phyloP scores from a whole-genome alignment of 164 flowering plant species.

The Stephania cephalantha region DNA sequence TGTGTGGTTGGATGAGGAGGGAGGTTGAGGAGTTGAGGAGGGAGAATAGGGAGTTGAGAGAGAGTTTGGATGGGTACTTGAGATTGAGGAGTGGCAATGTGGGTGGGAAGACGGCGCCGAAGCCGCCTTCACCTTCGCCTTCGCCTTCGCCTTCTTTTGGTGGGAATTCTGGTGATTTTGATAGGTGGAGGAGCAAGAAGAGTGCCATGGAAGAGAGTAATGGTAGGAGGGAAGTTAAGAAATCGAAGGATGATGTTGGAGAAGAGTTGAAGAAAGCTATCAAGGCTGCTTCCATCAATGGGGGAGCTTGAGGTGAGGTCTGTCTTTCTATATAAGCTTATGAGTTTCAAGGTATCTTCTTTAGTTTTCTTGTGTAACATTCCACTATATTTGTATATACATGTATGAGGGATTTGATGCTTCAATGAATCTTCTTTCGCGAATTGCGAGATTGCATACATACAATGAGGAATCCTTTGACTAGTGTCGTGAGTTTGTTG shows the following conservation, averaged over 20 bases:
- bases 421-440: not conserved
- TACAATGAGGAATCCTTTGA: not conserved
- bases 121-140: too few species aligned
- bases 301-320: conserved; percentile 30
- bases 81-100: conserved; percentile 30
- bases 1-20: conserved; percentile 64
- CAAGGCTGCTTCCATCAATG: conserved; percentile 50
- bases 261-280: conserved; percentile 75
- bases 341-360: not conserved
- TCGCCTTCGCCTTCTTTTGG: not conserved
- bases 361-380: not conserved
- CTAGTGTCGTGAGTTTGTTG: not conserved
- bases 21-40: conserved; percentile 58
- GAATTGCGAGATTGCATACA: not conserved
- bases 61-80: conserved; percentile 35
- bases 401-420: not conserved
- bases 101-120: conserved; percentile 16
- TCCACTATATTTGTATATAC: not conserved
- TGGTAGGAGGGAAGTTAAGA: conserved; percentile 30
- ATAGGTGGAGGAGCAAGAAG: conserved; percentile 48
- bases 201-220: conserved; percentile 25
- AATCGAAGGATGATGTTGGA: conserved; percentile 37
- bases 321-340: not conserved
- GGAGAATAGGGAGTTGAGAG: conserved; percentile 60
- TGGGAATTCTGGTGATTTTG: conserved; percentile 31